Conservation (phyloP, 2,329 filamentous ascomycete species). For the Penicillium sp. region DNA sequence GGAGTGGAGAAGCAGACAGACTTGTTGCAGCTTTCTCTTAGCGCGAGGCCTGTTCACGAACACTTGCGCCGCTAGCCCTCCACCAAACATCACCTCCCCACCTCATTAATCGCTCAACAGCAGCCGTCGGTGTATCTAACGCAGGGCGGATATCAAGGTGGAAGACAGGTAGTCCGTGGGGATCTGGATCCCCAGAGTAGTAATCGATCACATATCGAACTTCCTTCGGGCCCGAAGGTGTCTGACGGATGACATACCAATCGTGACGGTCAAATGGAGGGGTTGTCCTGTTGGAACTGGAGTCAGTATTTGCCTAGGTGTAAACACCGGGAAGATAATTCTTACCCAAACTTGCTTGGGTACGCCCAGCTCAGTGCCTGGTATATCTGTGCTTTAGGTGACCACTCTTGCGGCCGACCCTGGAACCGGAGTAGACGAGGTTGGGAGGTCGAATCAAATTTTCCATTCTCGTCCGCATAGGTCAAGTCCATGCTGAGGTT, state of each 20-base stretch:
- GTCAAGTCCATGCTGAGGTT: conserved; percentile 57
- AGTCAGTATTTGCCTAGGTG: conserved; percentile 7
- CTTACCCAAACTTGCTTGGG: conserved; percentile 74
- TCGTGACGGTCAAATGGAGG: conserved; percentile 96
- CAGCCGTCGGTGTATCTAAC: conserved; percentile 72
- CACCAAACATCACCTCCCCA: conserved; percentile 97
- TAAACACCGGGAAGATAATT: neutral
- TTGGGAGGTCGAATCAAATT: conserved; percentile 39
- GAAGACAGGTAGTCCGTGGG: conserved; percentile 88
- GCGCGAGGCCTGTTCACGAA: conserved; percentile 26
- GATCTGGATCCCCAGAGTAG: conserved; percentile 79
- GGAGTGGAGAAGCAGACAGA: conserved; percentile 25
- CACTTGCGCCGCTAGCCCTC: conserved; percentile 72
- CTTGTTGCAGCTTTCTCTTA: neutral
- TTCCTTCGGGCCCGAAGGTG: conserved; percentile 67
- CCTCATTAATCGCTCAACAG: conserved; percentile 76
- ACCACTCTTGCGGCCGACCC: conserved; percentile 82
- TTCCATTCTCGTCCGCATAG: conserved; percentile 44
- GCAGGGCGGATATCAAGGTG: conserved; percentile 92
- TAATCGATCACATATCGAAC: conserved; percentile 97
- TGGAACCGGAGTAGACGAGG: conserved; percentile 84
- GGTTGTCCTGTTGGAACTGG: conserved; percentile 56
- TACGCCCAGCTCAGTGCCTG: conserved; percentile 76
- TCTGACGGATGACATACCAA: conserved; percentile 81
- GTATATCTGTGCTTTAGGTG: conserved; percentile 84